Evolutionary conservation across 495 filamentous ascomycete genomes (phyloP).

Genomic region (Letharia columbiana): DNA sequence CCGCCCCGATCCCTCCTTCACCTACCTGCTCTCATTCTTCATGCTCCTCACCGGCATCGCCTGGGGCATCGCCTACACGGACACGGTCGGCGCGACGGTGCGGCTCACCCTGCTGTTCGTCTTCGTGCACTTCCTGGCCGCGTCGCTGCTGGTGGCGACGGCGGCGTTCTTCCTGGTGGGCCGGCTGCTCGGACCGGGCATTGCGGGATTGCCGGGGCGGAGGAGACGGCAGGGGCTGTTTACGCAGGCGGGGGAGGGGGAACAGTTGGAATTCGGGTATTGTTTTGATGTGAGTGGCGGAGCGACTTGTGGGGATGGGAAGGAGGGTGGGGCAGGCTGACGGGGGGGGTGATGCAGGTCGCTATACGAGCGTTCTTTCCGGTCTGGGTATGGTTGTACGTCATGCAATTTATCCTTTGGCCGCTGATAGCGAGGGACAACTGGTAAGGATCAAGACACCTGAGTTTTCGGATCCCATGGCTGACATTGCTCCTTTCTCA

Average conservation of each 20-base stretch:
- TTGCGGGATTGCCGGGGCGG: conserved; percentile 40
- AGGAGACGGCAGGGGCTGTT: conserved; percentile 49
- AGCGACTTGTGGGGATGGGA: neutral
- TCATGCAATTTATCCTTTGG: conserved; percentile 63
- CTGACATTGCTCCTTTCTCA: conserved; percentile 17
- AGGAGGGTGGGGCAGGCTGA: conserved; percentile 3
- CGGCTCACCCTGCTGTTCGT: conserved; percentile 55
- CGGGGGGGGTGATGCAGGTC: conserved; percentile 37
- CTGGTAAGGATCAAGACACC: conserved; percentile 31
- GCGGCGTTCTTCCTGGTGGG: conserved; percentile 58
- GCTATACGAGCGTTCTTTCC: conserved; percentile 68
- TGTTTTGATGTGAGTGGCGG: conserved; percentile 57
- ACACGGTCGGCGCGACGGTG: conserved; percentile 46
- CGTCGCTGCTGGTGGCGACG: conserved; percentile 52
- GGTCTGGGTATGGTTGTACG: conserved; percentile 63
- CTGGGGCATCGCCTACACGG: conserved; percentile 63
- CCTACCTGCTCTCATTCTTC: conserved; percentile 69
- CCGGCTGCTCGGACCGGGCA: conserved; percentile 51
- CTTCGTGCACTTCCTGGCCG: conserved; percentile 57
- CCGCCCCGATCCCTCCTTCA: conserved; percentile 67
- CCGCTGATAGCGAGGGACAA: conserved; percentile 48
- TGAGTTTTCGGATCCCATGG: neutral
- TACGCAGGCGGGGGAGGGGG: conserved; percentile 43
- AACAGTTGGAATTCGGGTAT: conserved; percentile 66
- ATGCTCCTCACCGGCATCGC: conserved; percentile 62